Conservation (phyloP, 352 stramenopile species). For the Phytopythium oedochilum region DNA sequence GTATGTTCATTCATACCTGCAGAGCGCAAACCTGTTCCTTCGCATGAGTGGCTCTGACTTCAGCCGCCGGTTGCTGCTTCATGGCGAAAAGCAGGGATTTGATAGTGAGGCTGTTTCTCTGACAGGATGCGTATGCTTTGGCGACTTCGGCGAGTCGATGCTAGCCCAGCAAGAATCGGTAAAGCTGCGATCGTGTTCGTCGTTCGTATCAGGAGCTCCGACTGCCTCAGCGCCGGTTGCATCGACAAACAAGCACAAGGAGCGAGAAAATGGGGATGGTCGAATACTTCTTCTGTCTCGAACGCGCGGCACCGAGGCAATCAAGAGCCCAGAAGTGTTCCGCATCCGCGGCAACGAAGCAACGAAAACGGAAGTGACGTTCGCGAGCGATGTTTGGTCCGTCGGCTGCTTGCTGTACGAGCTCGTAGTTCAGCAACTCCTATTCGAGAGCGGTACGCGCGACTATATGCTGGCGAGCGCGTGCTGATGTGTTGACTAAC, state of each 20-base stretch:
- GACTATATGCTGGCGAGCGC: too few relatives aligned
- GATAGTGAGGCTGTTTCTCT: slow-evolving; percentile 8
- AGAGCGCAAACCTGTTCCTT: slow-evolving; percentile 67
- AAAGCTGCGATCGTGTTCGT: slow-evolving; percentile 12
- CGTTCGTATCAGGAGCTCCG: slow-evolving; percentile 7
- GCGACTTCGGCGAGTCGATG: slow-evolving; percentile 71
- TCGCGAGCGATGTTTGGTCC: slow-evolving; percentile 65
- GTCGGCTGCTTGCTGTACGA: slow-evolving; percentile 69
- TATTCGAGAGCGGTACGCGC: slow-evolving; percentile 52
- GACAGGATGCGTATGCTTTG: slow-evolving; percentile 40
- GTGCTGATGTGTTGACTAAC: neutral
- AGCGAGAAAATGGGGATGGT: too few relatives aligned
- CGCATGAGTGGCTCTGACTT: slow-evolving; percentile 26
- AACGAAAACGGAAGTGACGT: slow-evolving; percentile 21
- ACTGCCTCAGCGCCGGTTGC: neutral
- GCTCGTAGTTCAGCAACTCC: slow-evolving; percentile 52
- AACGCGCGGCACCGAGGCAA: slow-evolving; percentile 68
- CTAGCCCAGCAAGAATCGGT: slow-evolving; percentile 12
- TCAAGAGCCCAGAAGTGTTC: slow-evolving; percentile 76
- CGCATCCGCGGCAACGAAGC: slow-evolving; percentile 30
- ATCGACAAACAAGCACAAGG: neutral
- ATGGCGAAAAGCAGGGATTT: slow-evolving; percentile 14
- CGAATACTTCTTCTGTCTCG: slow-evolving; percentile 22
- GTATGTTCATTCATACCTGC: too few relatives aligned
- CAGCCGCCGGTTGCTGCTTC: slow-evolving; percentile 25